A percentile compares a stretch with the other conserved stretches of the same genome.
phyloP scores from a whole-genome alignment of 768 basidiomycete species.

The Collybia mongolica region DNA sequence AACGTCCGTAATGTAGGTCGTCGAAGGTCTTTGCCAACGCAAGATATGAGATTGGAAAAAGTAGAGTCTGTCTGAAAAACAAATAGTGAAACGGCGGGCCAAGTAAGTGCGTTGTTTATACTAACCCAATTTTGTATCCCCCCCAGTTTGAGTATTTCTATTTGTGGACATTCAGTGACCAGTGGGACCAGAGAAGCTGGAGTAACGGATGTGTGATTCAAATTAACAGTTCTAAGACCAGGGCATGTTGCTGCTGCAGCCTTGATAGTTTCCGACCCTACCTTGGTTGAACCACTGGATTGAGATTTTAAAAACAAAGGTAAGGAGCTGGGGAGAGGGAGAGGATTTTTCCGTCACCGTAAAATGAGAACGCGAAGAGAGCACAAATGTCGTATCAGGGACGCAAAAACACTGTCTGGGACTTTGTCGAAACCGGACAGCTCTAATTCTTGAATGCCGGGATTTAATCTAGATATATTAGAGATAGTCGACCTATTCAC shows the following conservation, averaged over 20 bases:
- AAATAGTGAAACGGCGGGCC: not conserved
- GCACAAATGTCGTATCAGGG: conserved; percentile 43
- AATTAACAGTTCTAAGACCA: conserved; percentile 46
- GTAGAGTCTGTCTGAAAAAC: conserved; percentile 52
- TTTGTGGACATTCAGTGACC: conserved; percentile 28
- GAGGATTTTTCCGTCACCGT: conserved; percentile 36
- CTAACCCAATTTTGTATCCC: conserved; percentile 62
- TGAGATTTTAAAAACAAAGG: conserved; percentile 9
- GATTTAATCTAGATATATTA: conserved; percentile 36
- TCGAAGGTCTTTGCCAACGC: conserved; percentile 20
- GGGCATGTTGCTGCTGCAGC: conserved; percentile 41
- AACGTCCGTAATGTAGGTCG: conserved; percentile 47
- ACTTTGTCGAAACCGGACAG: conserved; percentile 53
- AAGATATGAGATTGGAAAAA: conserved; percentile 43
- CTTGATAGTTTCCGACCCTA: conserved; percentile 45
- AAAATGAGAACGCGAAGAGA: conserved; percentile 48
- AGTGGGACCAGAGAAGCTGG: conserved; percentile 47
- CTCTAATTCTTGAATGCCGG: conserved; percentile 43
- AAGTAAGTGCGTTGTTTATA: conserved; percentile 1
- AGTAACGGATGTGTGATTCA: conserved; percentile 59
- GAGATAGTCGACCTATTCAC: conserved; percentile 49
- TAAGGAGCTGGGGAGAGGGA: not conserved
- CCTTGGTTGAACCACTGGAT: conserved; percentile 59
- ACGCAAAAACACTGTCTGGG: conserved; percentile 49
- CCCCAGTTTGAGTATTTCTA: conserved; percentile 62